Percentiles rank a stretch among this genome's conserved stretches.
Evolutionary conservation across 108 stramenopile species (phyloP).

Genomic region (Pseudonitzschia pungens): DNA sequence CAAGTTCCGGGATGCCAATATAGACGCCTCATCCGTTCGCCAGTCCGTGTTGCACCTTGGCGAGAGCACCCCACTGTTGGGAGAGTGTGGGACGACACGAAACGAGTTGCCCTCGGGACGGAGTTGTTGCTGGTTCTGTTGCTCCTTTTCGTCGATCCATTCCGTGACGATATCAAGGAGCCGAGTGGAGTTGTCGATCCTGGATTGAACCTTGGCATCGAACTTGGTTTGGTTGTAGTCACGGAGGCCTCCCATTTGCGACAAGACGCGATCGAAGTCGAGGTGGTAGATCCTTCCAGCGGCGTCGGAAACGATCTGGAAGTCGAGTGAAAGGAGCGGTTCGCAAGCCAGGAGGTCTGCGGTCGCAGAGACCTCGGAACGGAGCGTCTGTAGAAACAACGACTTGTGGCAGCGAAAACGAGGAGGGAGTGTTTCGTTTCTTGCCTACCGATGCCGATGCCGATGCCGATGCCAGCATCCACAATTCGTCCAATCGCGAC

Average conservation of each 20-base stretch:
- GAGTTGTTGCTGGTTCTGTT: neutral
- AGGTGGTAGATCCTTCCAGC: neutral
- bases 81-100: no score
- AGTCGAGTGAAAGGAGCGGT: slow-evolving; percentile 2
- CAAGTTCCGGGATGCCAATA: neutral
- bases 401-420: neutral
- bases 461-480: neutral
- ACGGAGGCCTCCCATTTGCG: neutral
- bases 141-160: neutral
- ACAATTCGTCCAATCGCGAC: neutral
- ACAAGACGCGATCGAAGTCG: neutral
- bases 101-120: no score
- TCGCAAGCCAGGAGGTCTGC: neutral
- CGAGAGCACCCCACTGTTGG: no score
- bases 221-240: neutral
- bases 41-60: neutral
- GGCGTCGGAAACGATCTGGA: neutral
- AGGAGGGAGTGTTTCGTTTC: no score
- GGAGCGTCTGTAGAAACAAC: neutral
- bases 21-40: neutral
- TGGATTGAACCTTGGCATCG: slow-evolving; percentile 3
- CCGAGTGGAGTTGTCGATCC: neutral
- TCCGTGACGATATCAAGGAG: neutral
- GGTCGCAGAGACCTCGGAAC: neutral
- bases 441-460: neutral